Evolutionary conservation across 306 rosid genomes (phyloP).

Genomic region (Vigna unguiculata): DNA sequence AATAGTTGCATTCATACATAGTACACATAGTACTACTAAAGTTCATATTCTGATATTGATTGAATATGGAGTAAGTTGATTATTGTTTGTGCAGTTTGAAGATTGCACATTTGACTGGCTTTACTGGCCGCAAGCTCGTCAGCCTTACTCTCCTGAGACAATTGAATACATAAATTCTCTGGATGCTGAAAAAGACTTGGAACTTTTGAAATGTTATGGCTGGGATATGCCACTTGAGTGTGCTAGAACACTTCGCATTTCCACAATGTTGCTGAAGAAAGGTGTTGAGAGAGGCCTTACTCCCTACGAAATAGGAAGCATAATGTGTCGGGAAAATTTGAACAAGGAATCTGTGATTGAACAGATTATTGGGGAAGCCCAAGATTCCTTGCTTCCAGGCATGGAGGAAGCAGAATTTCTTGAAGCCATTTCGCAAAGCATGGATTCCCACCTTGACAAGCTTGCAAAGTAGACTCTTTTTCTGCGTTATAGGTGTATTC

Average conservation of each 20-base stretch:
- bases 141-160: conserved; percentile 63
- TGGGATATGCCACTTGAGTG: conserved; percentile 71
- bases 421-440: conserved; percentile 59
- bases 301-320: conserved; percentile 76
- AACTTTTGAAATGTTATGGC: conserved; percentile 64
- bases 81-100: conserved; percentile 66
- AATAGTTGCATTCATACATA: not conserved
- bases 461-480: conserved; percentile 50
- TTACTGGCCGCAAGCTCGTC: conserved; percentile 81
- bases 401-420: conserved; percentile 68
- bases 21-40: not conserved
- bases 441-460: conserved; percentile 70
- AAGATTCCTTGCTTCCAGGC: conserved; percentile 65
- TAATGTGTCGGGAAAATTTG: conserved; percentile 71
- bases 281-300: conserved; percentile 76
- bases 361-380: conserved; percentile 65
- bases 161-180: conserved; percentile 70
- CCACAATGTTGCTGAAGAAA: conserved; percentile 83
- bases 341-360: conserved; percentile 73
- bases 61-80: conserved; percentile 17
- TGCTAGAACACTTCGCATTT: conserved; percentile 66
- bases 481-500: conserved; percentile 41
- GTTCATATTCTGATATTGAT: conserved; percentile 20
- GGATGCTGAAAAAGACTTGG: conserved; percentile 74
- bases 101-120: conserved; percentile 94